Base-by-base conservation (phyloP, 106 monocot genomes). In the Xerophyta viscosa region DNA sequence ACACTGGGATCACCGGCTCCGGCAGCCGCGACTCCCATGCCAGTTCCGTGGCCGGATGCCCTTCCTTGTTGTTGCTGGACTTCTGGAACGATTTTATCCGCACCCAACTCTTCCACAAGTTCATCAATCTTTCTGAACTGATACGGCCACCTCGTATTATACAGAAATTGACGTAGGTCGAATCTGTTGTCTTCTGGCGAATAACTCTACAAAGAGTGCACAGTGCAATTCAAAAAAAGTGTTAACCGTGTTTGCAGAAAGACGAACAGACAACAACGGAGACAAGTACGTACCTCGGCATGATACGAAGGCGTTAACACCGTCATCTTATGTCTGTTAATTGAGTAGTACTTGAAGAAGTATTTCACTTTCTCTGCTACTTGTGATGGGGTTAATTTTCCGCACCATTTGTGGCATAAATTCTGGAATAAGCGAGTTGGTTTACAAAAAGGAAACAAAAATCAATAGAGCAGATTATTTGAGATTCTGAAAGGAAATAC, bases 261-360 rank as follows among this genome's bases (percentile, higher is more conserved):
- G n/a, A n/a, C n/a, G n/a, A n/a, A n/a, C n/a, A n/a, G n/a, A n/a
- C 11, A 5, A 33, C 33, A 33, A 11, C 33, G 33, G 33, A 33
- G 11, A 33, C n/a, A n/a, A 33, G 48, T 30, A 30, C 4, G 30
- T 76, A 90, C 96, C 82, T 98, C 96, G 36, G 96, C 89, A 67
- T 98, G 96, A 43, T 98, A 98, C 17, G 96, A 98, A 37, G 96
- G 96, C 13, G 96, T 98, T 31, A 98, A 37, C 19, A 98, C 96
- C 41, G 96, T 98, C 96, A 90, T 98, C 68, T 98, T 98, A 66
- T 98, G 96, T 7, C 96, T 66, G 57, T 98, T 98, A 46, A 98
- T 98, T 0, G 96, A 81, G 51, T 98, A 98, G 42, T 90, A 98
- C 69, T 86, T 98, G 78, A 98, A 98, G 57, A 98, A 98, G 54